phyloP scores from a whole-genome alignment of 306 rosid species.

The Parietaria judaica region DNA sequence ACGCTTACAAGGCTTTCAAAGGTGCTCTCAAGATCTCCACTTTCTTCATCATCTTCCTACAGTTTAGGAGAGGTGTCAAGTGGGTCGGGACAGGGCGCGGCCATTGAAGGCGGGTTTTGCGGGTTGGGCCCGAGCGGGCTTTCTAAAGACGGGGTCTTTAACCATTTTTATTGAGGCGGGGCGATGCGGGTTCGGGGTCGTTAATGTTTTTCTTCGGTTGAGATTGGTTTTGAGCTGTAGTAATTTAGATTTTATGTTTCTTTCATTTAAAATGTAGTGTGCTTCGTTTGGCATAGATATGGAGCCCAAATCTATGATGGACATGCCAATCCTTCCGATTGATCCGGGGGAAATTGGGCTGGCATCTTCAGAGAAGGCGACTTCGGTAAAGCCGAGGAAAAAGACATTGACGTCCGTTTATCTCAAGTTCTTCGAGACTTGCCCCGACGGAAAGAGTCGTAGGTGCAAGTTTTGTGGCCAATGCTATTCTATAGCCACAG shows the following conservation, averaged over 20 bases:
- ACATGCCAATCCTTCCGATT: slow-evolving; percentile 50
- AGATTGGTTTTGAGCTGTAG: not conserved
- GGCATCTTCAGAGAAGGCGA: slow-evolving; percentile 58
- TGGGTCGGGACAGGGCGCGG: too few relatives aligned
- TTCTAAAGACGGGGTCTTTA: too few relatives aligned
- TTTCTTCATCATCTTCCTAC: too few relatives aligned
- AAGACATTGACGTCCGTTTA: slow-evolving; percentile 95
- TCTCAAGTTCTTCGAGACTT: slow-evolving; percentile 90
- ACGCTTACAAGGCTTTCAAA: slow-evolving; percentile 55
- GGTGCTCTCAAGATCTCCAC: slow-evolving; percentile 26
- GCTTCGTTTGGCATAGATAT: slow-evolving; percentile 35
- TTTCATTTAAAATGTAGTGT: slow-evolving; percentile 13
- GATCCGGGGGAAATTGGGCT: slow-evolving; percentile 58
- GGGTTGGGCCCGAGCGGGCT: too few relatives aligned
- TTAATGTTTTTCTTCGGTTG: too few relatives aligned
- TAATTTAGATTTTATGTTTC: not conserved
- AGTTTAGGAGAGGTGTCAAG: too few relatives aligned
- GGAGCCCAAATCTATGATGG: slow-evolving; percentile 74
- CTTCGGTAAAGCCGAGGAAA: slow-evolving; percentile 68
- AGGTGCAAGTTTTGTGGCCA: slow-evolving; percentile 96
- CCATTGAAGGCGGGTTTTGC: too few relatives aligned
- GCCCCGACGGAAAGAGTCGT: slow-evolving; percentile 75
- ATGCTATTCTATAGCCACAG: slow-evolving; percentile 85
- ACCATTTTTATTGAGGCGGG: too few relatives aligned
- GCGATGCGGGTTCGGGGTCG: too few relatives aligned